Evolutionary conservation across 345 rosid genomes (phyloP).

Genomic region (Arabidopsis arenosa): DNA sequence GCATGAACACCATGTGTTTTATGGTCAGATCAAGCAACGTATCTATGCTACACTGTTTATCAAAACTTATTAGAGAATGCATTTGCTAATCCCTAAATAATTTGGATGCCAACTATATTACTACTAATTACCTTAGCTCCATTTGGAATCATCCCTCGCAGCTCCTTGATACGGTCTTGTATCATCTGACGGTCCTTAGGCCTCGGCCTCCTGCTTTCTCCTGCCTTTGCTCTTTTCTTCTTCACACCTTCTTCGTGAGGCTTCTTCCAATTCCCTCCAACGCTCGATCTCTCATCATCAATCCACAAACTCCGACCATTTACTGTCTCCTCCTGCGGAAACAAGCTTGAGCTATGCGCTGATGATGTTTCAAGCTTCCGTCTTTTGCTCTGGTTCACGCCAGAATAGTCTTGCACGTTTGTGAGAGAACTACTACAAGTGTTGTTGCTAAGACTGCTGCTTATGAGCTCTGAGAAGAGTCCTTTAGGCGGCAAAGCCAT

Average conservation of each 20-base stretch:
- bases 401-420: constrained; percentile 32
- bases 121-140: constrained; percentile 67
- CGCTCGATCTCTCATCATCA: constrained; percentile 70
- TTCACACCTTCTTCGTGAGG: constrained; percentile 62
- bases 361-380: constrained; percentile 56
- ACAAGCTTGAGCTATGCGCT: constrained; percentile 34
- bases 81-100: not conserved
- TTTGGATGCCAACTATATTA: not conserved
- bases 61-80: not conserved
- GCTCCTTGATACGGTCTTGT: constrained; percentile 90
- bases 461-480: constrained; percentile 78
- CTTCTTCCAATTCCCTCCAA: constrained; percentile 49
- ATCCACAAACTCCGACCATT: constrained; percentile 66
- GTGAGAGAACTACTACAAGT: constrained; percentile 42
- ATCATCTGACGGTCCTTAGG: constrained; percentile 97
- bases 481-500: constrained; percentile 54
- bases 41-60: constrained; percentile 85
- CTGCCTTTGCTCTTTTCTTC: constrained; percentile 82
- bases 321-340: constrained; percentile 29
- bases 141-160: constrained; percentile 84
- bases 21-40: constrained; percentile 79
- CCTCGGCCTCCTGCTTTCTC: constrained; percentile 85
- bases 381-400: constrained; percentile 50
- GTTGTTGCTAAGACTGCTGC: constrained; percentile 61
- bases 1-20: constrained; percentile 89